Base-by-base conservation (phyloP, 345 rosid species). In the Gossypium bickii region DNA sequence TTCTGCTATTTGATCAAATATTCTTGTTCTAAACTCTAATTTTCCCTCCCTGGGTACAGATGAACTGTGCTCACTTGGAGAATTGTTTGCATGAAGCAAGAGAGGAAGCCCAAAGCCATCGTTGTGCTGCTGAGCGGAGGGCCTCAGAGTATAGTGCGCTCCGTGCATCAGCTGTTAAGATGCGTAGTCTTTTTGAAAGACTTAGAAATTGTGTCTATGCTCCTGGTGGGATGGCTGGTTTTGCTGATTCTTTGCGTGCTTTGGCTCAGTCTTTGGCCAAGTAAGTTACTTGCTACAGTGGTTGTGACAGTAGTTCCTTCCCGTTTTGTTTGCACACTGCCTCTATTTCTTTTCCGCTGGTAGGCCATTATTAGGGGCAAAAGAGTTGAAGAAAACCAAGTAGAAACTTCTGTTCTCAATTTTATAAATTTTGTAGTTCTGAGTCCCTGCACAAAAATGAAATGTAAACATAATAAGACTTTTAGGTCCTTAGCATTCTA, bases 21-120 rank as follows among this genome's bases (percentile, higher is more conserved):
- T 13, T 72, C 43, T 1, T 24, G 13, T 59, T 13, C 16, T 61
- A 45, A 24, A 24, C 17, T 27, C 18, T 63, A 20, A 18, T 34
- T 64, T 48, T 15, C 52, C 57, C 7, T 18, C 13, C 55, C 59
- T 70, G 38, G 18, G 63, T 41, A 83, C 87, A 96, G 98, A 92
- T 96, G 97, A 96, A 96, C 72, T 90, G 98, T 80, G 99, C 93
- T 55, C 98, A 90, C 88, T 83, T 96, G 81, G 99, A 96, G 85
- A 96, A 90, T 79, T 90, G 95, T 82, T 87, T 96, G 85, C 98
- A 96, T 82, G 98, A 96, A 81, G 98, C 97, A 78, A 92, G 99
- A 82, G 91, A 96, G 82, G 99, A 93, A 85, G 98, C 97, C 47
- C 98, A 96, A 77, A 93, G 97, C 71, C 90, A 92, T 85, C 97